These are phyloP conservation scores for Diaporthe vexans DNA, from an alignment of 2,329 filamentous ascomycete genomes.

Conservation along the genomic window DNA sequence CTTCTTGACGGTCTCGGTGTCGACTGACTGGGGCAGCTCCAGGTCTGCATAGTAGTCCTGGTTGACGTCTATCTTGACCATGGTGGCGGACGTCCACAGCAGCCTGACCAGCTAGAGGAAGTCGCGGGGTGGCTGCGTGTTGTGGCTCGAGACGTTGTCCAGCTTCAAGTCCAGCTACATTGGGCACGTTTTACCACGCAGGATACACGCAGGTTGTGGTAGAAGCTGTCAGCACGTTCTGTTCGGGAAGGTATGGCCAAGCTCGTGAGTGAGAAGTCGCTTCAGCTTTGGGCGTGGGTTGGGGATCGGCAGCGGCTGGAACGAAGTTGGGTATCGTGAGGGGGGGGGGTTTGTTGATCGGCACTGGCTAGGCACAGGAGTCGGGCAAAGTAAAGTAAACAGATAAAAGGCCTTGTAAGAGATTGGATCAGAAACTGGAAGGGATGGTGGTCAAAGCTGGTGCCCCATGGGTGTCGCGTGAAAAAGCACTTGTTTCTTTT, in stretches of 20 bases:
- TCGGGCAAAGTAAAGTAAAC: slow-evolving; percentile 1
- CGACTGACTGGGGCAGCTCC: slow-evolving; percentile 75
- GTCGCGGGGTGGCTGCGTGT: slow-evolving; percentile 14
- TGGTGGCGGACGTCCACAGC: slow-evolving; percentile 59
- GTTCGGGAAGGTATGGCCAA: slow-evolving; percentile 2
- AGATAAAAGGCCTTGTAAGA: slow-evolving; percentile 8
- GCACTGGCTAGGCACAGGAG: not conserved
- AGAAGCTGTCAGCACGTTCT: slow-evolving; percentile 1
- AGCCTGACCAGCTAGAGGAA: slow-evolving; percentile 6
- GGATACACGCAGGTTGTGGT: too few relatives aligned
- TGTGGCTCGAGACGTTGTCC: slow-evolving; percentile 3
- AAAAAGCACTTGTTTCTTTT: slow-evolving; percentile 14
- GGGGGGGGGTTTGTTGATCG: not conserved
- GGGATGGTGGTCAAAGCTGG: slow-evolving; percentile 16
- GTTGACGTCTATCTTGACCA: slow-evolving; percentile 77
- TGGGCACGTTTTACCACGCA: slow-evolving; percentile 12
- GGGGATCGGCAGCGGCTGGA: slow-evolving; percentile 8
- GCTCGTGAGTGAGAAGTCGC: too few relatives aligned
- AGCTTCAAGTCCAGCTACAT: slow-evolving; percentile 27
- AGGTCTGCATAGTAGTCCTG: slow-evolving; percentile 91
- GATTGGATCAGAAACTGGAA: slow-evolving; percentile 3
- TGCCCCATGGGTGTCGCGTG: slow-evolving; percentile 11
- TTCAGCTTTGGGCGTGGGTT: slow-evolving; percentile 1
- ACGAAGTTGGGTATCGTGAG: slow-evolving; percentile 6
- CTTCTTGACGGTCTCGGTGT: slow-evolving; percentile 83